Percentiles rank a stretch among this genome's conserved stretches.
phyloP scores from a whole-genome alignment of 371 early-diverging fungal species.

The Rhizomucor pusillus region DNA sequence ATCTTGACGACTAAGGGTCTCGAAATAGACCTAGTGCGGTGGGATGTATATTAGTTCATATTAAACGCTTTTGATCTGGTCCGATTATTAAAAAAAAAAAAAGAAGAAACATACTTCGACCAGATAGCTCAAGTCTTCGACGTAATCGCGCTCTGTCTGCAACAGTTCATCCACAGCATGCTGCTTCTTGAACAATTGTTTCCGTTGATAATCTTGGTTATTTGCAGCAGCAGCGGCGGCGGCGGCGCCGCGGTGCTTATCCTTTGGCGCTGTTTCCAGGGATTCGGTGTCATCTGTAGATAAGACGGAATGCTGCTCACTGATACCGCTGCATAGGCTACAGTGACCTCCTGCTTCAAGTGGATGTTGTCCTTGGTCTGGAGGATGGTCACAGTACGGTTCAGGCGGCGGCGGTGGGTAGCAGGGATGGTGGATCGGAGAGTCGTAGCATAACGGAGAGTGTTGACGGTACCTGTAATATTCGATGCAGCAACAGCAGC shows the following conservation, averaged over 20 bases:
- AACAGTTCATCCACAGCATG: conserved; percentile 43
- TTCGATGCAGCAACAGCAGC: not conserved
- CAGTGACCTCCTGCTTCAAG: not conserved
- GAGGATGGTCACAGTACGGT: no score
- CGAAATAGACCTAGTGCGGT: conserved; percentile 30
- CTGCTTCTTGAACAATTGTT: conserved; percentile 23
- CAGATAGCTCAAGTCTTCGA: conserved; percentile 31
- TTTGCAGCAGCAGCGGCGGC: no score
- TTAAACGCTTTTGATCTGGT: not conserved
- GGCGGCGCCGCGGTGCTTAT: no score
- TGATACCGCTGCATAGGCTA: not conserved
- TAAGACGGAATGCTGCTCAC: not conserved
- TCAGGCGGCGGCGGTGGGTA: no score
- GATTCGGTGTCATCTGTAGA: not conserved
- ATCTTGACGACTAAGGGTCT: conserved; percentile 20
- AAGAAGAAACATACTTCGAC: conserved; percentile 28
- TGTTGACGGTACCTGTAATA: not conserved
- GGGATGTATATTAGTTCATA: not conserved
- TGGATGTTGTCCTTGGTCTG: no score
- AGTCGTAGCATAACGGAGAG: not conserved
- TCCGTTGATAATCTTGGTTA: not conserved
- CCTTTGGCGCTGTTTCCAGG: no score
- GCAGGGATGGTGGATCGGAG: no score
- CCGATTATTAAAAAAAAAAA: not conserved
- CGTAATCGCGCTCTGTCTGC: conserved; percentile 48